Conservation (phyloP, 352 stramenopile genomes). For the Phytophthora litchii region DNA sequence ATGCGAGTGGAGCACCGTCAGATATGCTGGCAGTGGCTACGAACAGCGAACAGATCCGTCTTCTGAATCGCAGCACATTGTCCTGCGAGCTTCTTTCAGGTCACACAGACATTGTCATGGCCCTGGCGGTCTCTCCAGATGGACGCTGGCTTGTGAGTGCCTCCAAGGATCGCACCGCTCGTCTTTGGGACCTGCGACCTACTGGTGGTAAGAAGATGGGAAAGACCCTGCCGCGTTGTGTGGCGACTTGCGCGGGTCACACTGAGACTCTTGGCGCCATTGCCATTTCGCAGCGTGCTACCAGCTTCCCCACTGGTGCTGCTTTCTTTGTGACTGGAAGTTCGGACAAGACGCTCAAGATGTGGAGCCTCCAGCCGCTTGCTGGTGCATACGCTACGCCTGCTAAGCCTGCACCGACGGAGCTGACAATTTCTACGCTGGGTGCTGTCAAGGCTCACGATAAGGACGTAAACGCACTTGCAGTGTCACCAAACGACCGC, state of each 20-base stretch:
- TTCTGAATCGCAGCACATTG: constrained; percentile 92
- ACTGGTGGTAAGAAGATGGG: constrained; percentile 37
- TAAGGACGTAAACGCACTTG: constrained; percentile 97
- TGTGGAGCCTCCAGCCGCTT: constrained; percentile 93
- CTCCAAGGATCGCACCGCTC: constrained; percentile 94
- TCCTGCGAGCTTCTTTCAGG: constrained; percentile 95
- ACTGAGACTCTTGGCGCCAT: constrained; percentile 95
- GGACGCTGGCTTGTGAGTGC: constrained; percentile 92
- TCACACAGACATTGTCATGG: constrained; percentile 98
- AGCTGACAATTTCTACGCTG: constrained; percentile 65
- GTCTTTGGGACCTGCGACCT: constrained; percentile 88
- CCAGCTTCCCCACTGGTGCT: constrained; percentile 71
- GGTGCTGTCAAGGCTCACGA: constrained; percentile 89
- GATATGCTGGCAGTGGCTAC: constrained; percentile 94
- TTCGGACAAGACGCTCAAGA: constrained; percentile 97
- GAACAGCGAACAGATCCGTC: constrained; percentile 95
- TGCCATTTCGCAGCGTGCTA: constrained; percentile 90
- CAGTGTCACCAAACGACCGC: constrained; percentile 97
- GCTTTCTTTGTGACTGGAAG: constrained; percentile 97
- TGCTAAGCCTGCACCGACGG: constrained; percentile 35
- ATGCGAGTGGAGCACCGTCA: constrained; percentile 50
- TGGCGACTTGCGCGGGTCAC: constrained; percentile 92
- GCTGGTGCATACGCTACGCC: constrained; percentile 45
- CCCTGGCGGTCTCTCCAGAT: constrained; percentile 91
- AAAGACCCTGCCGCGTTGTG: constrained; percentile 60